A percentile compares a stretch with the other conserved stretches of the same genome.
Evolutionary conservation across 2,329 filamentous ascomycete species (phyloP).

Genomic region (Hypoxylon sp.): DNA sequence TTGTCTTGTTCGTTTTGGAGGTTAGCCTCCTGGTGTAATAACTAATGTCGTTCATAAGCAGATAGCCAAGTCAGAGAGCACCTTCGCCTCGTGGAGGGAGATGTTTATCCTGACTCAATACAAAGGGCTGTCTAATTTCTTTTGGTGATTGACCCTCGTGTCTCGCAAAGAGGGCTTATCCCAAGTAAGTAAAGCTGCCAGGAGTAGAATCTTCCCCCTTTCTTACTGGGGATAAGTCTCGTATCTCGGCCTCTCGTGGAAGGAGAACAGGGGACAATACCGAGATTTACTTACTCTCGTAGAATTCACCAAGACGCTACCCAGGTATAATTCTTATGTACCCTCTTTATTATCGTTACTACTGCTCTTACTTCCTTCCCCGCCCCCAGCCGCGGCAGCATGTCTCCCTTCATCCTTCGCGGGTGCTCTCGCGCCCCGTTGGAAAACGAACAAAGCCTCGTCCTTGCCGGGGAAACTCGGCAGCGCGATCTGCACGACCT

Average conservation of each 20-base stretch:
- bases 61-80: background rate
- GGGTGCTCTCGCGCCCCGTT: constrained; percentile 61
- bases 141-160: background rate
- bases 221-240: no score
- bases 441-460: constrained; percentile 79
- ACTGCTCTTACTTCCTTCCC: background rate
- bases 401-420: constrained; percentile 4
- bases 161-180: background rate
- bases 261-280: background rate
- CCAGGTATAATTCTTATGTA: constrained; percentile 2
- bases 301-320: background rate
- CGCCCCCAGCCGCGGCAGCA: background rate
- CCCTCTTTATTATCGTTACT: constrained; percentile 24
- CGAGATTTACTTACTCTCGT: background rate
- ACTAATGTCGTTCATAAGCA: background rate
- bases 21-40: background rate
- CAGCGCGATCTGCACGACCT: constrained; percentile 75
- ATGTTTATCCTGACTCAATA: background rate
- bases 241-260: no score
- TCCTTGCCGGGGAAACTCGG: constrained; percentile 85
- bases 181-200: background rate
- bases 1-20: background rate
- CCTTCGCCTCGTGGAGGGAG: background rate
- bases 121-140: background rate
- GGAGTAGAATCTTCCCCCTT: background rate